These are phyloP conservation scores for Thelonectria discophora DNA, from an alignment of 2,329 filamentous ascomycete genomes.

Conservation along the genomic window DNA sequence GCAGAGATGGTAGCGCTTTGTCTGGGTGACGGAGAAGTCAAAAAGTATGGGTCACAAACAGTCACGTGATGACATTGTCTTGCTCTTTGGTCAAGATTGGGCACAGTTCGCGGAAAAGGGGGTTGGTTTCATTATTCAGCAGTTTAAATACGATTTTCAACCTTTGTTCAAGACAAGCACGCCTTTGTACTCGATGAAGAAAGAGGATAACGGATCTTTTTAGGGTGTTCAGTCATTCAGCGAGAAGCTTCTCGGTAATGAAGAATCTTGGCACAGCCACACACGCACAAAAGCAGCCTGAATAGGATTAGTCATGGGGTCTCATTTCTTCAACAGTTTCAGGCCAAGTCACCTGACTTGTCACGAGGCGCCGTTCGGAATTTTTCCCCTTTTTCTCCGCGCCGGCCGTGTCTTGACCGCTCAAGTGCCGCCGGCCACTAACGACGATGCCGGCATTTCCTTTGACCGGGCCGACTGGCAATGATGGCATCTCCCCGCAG, in stretches of 20 bases:
- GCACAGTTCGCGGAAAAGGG: neutral
- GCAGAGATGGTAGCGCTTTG: constrained; percentile 42
- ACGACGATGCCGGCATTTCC: too few relatives aligned
- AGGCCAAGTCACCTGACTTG: too few relatives aligned
- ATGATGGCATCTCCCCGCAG: too few relatives aligned
- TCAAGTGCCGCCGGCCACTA: neutral
- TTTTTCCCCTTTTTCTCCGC: too few relatives aligned
- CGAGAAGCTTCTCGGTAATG: constrained; percentile 36
- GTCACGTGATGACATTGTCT: constrained; percentile 43
- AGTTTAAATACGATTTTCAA: neutral
- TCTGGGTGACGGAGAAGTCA: constrained; percentile 38
- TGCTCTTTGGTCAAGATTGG: constrained; percentile 22
- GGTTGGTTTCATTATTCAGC: constrained; percentile 19
- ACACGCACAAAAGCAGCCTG: too few relatives aligned
- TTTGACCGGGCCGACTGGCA: too few relatives aligned
- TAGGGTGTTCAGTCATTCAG: constrained; percentile 5
- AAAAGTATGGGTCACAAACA: constrained; percentile 41
- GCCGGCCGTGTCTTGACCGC: too few relatives aligned
- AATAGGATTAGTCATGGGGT: neutral
- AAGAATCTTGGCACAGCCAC: neutral
- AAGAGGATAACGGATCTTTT: neutral
- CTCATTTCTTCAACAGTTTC: too few relatives aligned
- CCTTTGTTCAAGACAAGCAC: neutral
- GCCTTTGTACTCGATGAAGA: neutral
- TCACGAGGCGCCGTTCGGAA: too few relatives aligned